A percentile compares a stretch with the other conserved stretches of the same genome.
Evolutionary conservation across 140 eudicot species (phyloP).

Genomic region (Stevia rebaudiana): DNA sequence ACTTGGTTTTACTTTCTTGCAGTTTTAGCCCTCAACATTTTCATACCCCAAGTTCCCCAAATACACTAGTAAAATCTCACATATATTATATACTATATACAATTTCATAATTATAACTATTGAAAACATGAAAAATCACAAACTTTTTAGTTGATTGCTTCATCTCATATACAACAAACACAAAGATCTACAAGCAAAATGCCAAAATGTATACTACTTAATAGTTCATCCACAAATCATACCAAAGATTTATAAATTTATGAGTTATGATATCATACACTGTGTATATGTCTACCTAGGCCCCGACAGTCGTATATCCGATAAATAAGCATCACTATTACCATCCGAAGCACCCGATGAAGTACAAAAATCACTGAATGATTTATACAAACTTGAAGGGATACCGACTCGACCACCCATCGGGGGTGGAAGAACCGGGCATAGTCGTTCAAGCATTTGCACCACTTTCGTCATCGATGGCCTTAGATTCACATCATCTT

Average conservation of each 20-base stretch:
- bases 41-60: no score
- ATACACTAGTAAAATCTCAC: no score
- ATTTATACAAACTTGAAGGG: slow-evolving; percentile 44
- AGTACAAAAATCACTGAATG: slow-evolving; percentile 57
- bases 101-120: no score
- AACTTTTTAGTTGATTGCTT: background rate
- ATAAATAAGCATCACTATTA: slow-evolving; percentile 58
- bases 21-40: background rate
- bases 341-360: slow-evolving; percentile 75
- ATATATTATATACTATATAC: no score
- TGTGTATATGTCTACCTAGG: slow-evolving; percentile 52
- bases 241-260: background rate
- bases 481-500: slow-evolving; percentile 62
- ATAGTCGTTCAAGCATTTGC: slow-evolving; percentile 81
- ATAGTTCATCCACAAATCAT: background rate
- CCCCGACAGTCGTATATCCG: slow-evolving; percentile 75
- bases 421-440: slow-evolving; percentile 69
- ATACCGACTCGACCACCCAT: slow-evolving; percentile 39
- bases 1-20: background rate
- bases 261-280: slow-evolving; percentile 15
- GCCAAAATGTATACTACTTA: slow-evolving; percentile 11
- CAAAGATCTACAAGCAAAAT: background rate
- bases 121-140: no score
- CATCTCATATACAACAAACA: background rate
- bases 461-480: slow-evolving; percentile 88